Conservation (phyloP, 1,139 yeast species). For the Suhomyces taliae region DNA sequence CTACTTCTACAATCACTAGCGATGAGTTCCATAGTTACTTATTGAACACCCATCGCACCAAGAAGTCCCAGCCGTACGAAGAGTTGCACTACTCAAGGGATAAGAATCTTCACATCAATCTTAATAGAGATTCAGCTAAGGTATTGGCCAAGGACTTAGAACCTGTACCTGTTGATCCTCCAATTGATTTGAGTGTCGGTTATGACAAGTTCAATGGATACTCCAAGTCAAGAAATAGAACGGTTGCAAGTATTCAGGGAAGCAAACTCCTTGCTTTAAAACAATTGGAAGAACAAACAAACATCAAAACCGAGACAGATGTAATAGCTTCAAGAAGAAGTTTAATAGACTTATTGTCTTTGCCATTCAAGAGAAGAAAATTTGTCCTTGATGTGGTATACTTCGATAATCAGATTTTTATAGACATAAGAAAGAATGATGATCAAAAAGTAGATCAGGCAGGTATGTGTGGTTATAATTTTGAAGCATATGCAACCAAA, state of each 20-base stretch:
- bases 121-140: background rate
- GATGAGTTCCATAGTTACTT: background rate
- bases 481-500: slow-evolving; percentile 6
- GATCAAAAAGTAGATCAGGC: background rate
- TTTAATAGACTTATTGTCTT: background rate
- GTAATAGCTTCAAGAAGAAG: slow-evolving; percentile 5
- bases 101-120: background rate
- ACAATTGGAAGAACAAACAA: slow-evolving; percentile 1
- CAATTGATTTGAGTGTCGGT: slow-evolving; percentile 1
- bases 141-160: background rate
- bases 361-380: background rate
- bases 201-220: background rate
- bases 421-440: background rate
- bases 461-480: slow-evolving; percentile 8
- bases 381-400: background rate
- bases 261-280: slow-evolving; percentile 3
- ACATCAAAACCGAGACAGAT: background rate
- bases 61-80: slow-evolving; percentile 1
- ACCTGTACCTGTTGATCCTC: background rate
- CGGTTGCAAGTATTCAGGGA: background rate
- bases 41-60: background rate
- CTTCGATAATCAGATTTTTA: slow-evolving; percentile 4
- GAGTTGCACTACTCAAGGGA: slow-evolving; percentile 5
- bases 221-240: slow-evolving; percentile 1
- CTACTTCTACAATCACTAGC: background rate